Percentiles rank a stretch among this genome's conserved stretches.
phyloP scores from a whole-genome alignment of 768 basidiomycete genomes.

The Serendipita sp. region DNA sequence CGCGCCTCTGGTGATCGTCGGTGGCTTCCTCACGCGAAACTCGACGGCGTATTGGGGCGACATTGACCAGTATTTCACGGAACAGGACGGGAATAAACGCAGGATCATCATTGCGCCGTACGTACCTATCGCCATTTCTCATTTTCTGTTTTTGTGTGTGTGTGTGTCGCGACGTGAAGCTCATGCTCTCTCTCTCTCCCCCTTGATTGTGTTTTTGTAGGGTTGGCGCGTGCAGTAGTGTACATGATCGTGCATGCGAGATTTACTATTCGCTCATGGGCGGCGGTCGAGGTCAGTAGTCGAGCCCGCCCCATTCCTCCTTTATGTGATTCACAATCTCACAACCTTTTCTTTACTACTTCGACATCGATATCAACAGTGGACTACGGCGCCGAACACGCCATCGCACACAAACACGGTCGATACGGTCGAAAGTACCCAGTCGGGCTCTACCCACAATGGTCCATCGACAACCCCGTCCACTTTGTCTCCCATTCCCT shows the following conservation, averaged over 20 bases:
- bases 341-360: not conserved
- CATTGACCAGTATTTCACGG: conserved; percentile 22
- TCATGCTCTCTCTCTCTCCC: not conserved
- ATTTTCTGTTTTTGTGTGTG: not conserved
- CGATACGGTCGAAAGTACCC: conserved; percentile 28
- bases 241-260: conserved; percentile 40
- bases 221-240: conserved; percentile 35
- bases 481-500: conserved; percentile 38
- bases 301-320: too few species aligned
- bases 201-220: conserved; percentile 17
- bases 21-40: conserved; percentile 31
- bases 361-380: conserved; percentile 17
- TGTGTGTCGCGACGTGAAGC: not conserved
- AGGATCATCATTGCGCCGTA: conserved; percentile 20
- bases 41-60: conserved; percentile 28
- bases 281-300: conserved; percentile 19
- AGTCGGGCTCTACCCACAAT: conserved; percentile 30
- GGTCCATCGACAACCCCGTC: conserved; percentile 28
- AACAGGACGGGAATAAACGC: conserved; percentile 10
- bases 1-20: conserved; percentile 30
- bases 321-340: too few species aligned
- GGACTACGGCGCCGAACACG: conserved; percentile 33
- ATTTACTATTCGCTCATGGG: conserved; percentile 32
- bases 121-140: conserved; percentile 14
- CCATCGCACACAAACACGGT: conserved; percentile 24